phyloP scores from a whole-genome alignment of 257 asterid genomes.

The Fraxinus anomala region DNA sequence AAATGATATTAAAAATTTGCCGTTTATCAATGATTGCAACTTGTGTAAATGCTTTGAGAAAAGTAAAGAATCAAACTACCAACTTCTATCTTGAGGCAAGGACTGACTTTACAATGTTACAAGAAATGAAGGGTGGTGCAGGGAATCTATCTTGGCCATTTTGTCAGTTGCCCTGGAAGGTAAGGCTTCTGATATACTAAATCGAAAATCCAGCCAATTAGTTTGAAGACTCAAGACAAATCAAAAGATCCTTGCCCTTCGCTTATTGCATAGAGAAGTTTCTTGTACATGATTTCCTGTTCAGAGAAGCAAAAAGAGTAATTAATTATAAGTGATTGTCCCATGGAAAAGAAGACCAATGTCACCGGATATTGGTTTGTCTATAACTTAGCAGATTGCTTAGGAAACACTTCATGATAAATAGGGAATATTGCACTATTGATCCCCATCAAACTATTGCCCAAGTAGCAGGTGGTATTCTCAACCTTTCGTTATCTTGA shows the following conservation, averaged over 20 bases:
- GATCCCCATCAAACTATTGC: not conserved
- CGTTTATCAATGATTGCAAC: not conserved
- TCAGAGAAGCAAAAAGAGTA: not conserved
- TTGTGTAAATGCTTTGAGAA: not conserved
- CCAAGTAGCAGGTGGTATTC: not conserved
- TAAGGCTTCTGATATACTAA: slow-evolving; percentile 8
- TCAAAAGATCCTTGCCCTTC: slow-evolving; percentile 99
- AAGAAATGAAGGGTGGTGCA: slow-evolving; percentile 24
- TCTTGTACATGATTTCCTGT: slow-evolving; percentile 93
- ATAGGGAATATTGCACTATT: not conserved
- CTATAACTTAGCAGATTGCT: not conserved
- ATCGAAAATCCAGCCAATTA: slow-evolving; percentile 9
- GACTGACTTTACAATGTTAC: slow-evolving; percentile 37
- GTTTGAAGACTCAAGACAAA: slow-evolving; percentile 57
- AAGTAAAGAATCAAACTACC: not conserved
- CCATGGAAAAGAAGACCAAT: not conserved
- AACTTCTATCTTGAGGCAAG: not conserved
- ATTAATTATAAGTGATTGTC: not conserved
- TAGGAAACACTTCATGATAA: not conserved
- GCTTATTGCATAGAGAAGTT: slow-evolving; percentile 78
- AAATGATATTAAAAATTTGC: not conserved
- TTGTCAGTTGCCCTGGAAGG: slow-evolving; percentile 7
- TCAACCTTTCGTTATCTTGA: not conserved
- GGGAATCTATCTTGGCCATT: slow-evolving; percentile 20
- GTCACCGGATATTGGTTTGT: not conserved